Base-by-base conservation (phyloP, 2,329 filamentous ascomycete genomes). In the Aspergillus felis region DNA sequence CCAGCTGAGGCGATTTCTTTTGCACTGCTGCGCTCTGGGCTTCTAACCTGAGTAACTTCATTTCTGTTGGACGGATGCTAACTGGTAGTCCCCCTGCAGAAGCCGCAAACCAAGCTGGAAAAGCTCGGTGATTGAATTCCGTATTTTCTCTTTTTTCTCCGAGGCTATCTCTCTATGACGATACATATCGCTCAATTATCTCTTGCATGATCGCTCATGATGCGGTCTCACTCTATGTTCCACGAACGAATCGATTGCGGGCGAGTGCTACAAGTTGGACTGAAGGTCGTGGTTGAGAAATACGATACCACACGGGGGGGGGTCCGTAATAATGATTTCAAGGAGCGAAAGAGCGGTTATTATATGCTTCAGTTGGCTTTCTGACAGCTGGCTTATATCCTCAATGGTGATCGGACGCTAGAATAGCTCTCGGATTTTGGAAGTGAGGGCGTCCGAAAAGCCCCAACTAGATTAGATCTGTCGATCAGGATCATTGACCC, bases 41-140 rank as follows among this genome's bases (percentile, higher is more conserved):
- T 12, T 27, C 44, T 47, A 25, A 4, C 20, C 44, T 14, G 22
- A 0, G 12, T 47, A 24, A 20, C 17, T 8, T 7, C 10, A 12
- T 14, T 6, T 25, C 22, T 12, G 14, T 14, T 24, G 4, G 28
- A 50, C 1, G 29, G n/a, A 51, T 56, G 50, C 63, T 65, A 50
- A 67, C 52, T 38, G 29, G 8, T 35, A 25, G 46, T 46, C 7
- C 17, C 50, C 3, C 4, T 57, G 50, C 59, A 77, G 80, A 81
- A 66, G 79, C 79, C 53, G 77, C 79, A 50, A 78, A 81, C 61
- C 79, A 81, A 64, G 78, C 76, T 41, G 73, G 74, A 52, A 82
- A 81, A 64, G 76, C 74, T 53, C 78, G 78, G 61, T 81, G 59
- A 68, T 59, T 56, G 25, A 25, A 51, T 46, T 55, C 54, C 57